Base-by-base conservation (phyloP, 257 asterid species). In the Solanum raphanifolium region DNA sequence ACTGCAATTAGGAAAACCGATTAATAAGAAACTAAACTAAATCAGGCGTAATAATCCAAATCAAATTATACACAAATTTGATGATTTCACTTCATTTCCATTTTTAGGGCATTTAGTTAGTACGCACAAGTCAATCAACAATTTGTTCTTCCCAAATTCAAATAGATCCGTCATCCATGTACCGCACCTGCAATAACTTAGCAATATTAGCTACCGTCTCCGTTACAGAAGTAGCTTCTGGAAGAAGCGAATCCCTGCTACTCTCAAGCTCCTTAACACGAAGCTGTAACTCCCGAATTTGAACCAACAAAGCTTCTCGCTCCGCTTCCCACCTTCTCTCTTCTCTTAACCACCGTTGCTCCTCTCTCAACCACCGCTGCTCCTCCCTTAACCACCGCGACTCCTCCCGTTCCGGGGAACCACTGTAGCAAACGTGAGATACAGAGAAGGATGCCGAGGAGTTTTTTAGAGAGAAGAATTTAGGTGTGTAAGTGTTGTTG, bases 351-450 rank as follows among this genome's bases (percentile, higher is more conserved):
- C 99, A 96, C 84, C 99, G 91, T 43, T 90, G 92, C 93, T 97
- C 99, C 91, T 97, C 99, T 90, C 99, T 92, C 90, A 95, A 85
- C 99, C 99, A 97, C 89, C 99, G 91, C 84, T 94, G 96, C 92
- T 97, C 99, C 66, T 97, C 98, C 92, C 99, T 89, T 75, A 93
- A 92, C 99, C 99, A 97, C 84, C 98, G 95, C 5, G 94, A 91
- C 87, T 95, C 99, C 86, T 90, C 94, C 65, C 87, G 69, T 31
- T 93, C 96, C 65, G 94, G 91, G 1, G 93, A 85, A 81, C 88
- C 81, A 43, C 98, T 9, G 89, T 91, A 96, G 93, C 99, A 94
- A 91, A 94, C 48, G 74, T 91, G 95, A 62, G 96, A 90, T 62
- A 90, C 89, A 7, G 85, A 75, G 58, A 82, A 32, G 5, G 68